Conservation (phyloP, 495 filamentous ascomycete genomes). For the Patellaria atrata region DNA sequence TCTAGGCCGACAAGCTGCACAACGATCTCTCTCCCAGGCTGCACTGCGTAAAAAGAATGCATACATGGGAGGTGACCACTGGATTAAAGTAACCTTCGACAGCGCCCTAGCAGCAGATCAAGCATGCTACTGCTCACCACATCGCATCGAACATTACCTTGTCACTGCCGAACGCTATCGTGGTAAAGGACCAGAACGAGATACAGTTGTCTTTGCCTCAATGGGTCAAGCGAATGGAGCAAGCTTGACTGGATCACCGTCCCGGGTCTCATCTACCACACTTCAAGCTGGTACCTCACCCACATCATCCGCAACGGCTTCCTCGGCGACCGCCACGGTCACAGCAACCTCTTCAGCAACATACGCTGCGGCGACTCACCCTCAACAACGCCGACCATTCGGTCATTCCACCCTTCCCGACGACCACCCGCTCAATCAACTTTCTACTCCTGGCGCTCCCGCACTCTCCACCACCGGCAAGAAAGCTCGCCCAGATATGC, state of each 20-base stretch:
- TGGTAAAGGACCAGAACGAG: constrained; percentile 51
- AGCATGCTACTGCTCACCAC: constrained; percentile 60
- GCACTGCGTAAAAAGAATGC: constrained; percentile 62
- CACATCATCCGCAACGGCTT: constrained; percentile 7
- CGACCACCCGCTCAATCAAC: constrained; percentile 8
- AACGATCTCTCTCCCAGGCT: constrained; percentile 43
- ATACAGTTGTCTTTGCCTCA: constrained; percentile 39
- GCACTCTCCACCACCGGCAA: neutral
- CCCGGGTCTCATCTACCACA: constrained; percentile 11
- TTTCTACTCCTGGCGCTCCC: constrained; percentile 8
- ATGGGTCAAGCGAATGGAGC: constrained; percentile 21
- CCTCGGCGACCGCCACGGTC: constrained; percentile 16
- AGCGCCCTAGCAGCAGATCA: constrained; percentile 62
- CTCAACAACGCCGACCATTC: neutral
- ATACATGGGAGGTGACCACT: constrained; percentile 65
- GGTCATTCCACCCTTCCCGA: neutral
- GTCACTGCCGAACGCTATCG: constrained; percentile 68
- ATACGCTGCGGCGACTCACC: neutral
- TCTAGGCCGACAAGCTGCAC: constrained; percentile 28
- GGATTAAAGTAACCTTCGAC: constrained; percentile 91
- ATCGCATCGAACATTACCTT: constrained; percentile 57
- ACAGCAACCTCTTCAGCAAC: constrained; percentile 6
- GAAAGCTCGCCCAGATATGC: neutral
- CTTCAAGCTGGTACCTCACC: constrained; percentile 8
- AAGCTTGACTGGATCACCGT: constrained; percentile 9